phyloP scores from a whole-genome alignment of 805 yeast genomes.

The Barnettozyma wickerhamii region DNA sequence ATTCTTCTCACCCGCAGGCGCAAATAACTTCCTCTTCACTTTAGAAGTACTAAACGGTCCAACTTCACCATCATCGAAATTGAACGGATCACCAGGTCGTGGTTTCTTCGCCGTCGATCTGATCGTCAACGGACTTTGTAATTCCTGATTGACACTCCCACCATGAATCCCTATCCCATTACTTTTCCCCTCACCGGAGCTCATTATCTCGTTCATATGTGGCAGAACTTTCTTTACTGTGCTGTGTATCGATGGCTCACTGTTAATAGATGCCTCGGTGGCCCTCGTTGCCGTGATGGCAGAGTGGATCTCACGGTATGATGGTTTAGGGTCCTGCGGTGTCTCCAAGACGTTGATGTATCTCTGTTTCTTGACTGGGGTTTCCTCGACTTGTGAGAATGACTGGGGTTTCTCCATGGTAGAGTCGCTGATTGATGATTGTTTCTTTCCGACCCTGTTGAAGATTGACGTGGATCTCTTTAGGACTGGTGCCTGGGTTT shows the following conservation, averaged over 20 bases:
- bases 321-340: constrained; percentile 8
- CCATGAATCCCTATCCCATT: no score
- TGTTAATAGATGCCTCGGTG: constrained; percentile 4
- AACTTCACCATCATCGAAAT: constrained; percentile 5
- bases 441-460: constrained; percentile 25
- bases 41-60: constrained; percentile 3
- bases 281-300: not conserved
- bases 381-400: constrained; percentile 25
- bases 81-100: constrained; percentile 18
- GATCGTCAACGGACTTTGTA: constrained; percentile 21
- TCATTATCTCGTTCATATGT: constrained; percentile 1
- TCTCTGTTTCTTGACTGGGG: constrained; percentile 23
- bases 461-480: constrained; percentile 20
- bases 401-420: constrained; percentile 8
- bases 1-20: constrained; percentile 21
- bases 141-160: constrained; percentile 2
- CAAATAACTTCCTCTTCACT: constrained; percentile 34
- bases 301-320: not conserved
- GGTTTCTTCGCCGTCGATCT: constrained; percentile 13
- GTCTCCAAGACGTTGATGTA: constrained; percentile 17
- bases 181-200: not conserved
- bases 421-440: not conserved
- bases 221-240: not conserved
- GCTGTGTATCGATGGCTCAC: constrained; percentile 1
- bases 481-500: constrained; percentile 1